These are phyloP conservation scores for Pythium apleroticum DNA, from an alignment of 352 stramenopile species.

Conservation along the genomic window DNA sequence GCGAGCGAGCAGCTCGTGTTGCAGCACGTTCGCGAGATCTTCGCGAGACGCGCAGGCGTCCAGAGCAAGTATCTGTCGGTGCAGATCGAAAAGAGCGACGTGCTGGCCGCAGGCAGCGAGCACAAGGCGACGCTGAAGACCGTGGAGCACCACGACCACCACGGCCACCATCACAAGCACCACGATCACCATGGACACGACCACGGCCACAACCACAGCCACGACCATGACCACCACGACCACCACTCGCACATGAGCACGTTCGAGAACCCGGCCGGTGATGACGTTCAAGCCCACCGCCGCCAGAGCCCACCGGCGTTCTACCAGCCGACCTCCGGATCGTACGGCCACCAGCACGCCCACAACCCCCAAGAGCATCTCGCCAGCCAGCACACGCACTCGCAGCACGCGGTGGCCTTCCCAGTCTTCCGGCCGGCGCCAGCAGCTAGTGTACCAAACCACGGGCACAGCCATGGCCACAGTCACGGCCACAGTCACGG, in stretches of 20 bases:
- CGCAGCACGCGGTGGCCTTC: neutral
- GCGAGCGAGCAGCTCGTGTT: constrained; percentile 62
- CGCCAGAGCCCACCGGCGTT: constrained; percentile 12
- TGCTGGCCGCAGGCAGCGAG: constrained; percentile 9
- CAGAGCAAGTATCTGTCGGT: constrained; percentile 55
- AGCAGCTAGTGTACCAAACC: neutral
- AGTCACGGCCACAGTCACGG: constrained; percentile 18
- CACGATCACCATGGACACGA: constrained; percentile 23
- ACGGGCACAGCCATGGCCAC: constrained; percentile 16
- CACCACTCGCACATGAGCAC: constrained; percentile 48
- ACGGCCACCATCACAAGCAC: constrained; percentile 26
- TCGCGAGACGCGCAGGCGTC: constrained; percentile 39
- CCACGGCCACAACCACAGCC: constrained; percentile 17
- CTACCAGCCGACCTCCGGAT: neutral
- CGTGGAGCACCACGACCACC: constrained; percentile 26
- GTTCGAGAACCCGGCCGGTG: constrained; percentile 61
- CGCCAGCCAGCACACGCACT: constrained; percentile 18
- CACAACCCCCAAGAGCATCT: constrained; percentile 24
- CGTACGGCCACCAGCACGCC: neutral
- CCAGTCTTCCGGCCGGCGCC: constrained; percentile 13
- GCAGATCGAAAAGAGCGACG: constrained; percentile 52
- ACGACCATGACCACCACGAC: constrained; percentile 14
- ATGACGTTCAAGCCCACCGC: constrained; percentile 37
- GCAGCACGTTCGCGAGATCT: constrained; percentile 45
- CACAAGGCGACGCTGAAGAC: constrained; percentile 13